Percentiles rank a stretch among this genome's conserved stretches.
Conservation (phyloP, 768 basidiomycete species). For the Mycena leptocephala region DNA sequence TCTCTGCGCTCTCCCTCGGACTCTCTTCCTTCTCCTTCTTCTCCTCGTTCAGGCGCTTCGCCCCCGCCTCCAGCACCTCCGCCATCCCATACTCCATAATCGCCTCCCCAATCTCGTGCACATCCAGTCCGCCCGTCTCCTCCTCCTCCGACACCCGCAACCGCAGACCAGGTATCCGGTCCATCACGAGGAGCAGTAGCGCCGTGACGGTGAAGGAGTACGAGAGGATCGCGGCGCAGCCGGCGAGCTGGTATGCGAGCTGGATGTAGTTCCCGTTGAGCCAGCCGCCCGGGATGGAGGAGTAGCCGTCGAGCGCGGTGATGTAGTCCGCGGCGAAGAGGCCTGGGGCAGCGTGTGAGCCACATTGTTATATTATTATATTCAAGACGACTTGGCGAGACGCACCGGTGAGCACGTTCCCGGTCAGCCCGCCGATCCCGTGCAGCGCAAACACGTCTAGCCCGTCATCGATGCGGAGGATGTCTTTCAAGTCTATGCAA, state of each 20-base stretch:
- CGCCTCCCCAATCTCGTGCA: conserved; percentile 26
- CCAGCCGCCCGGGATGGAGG: conserved; percentile 18
- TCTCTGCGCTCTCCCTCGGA: neutral
- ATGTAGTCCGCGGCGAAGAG: conserved; percentile 22
- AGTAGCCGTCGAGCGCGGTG: conserved; percentile 23
- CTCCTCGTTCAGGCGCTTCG: conserved; percentile 1
- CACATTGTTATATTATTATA: neutral
- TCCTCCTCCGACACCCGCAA: conserved; percentile 10
- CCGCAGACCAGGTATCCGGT: conserved; percentile 5
- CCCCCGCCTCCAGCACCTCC: conserved; percentile 16
- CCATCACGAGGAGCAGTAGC: conserved; percentile 26
- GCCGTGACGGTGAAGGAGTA: conserved; percentile 17
- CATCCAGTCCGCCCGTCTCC: conserved; percentile 13
- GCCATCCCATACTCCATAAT: conserved; percentile 26
- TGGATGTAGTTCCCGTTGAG: conserved; percentile 17
- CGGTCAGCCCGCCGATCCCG: conserved; percentile 17
- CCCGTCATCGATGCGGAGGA: conserved; percentile 22
- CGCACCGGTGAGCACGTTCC: conserved; percentile 18
- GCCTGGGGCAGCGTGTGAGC: neutral
- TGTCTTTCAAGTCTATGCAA: conserved; percentile 4
- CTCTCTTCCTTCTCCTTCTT: neutral
- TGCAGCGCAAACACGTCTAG: conserved; percentile 23
- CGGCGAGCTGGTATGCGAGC: conserved; percentile 22
- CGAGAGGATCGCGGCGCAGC: conserved; percentile 18
- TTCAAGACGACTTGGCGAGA: neutral